phyloP scores from a whole-genome alignment of 2,329 filamentous ascomycete genomes.

The Lasiodiplodia sp. region DNA sequence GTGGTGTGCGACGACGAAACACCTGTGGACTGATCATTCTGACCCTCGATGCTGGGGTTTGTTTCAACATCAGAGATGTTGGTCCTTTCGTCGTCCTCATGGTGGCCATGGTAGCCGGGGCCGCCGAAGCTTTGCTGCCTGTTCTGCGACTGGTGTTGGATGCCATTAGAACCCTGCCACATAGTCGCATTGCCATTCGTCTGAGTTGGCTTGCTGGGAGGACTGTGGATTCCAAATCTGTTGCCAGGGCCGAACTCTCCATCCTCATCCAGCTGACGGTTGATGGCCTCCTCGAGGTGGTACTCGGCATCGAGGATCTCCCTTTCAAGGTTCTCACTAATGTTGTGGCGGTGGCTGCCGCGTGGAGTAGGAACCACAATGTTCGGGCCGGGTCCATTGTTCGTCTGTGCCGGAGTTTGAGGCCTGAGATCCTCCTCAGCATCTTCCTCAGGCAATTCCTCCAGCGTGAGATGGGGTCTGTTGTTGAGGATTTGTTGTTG shows the following conservation, averaged over 20 bases:
- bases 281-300: slow-evolving; percentile 80
- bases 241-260: slow-evolving; percentile 71
- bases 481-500: slow-evolving; percentile 57
- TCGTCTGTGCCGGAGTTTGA: slow-evolving; percentile 46
- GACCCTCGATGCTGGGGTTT: slow-evolving; percentile 48
- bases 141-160: slow-evolving; percentile 78
- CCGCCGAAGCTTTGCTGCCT: slow-evolving; percentile 60
- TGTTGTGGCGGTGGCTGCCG: slow-evolving; percentile 71
- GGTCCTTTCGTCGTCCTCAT: slow-evolving; percentile 47
- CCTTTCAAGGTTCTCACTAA: slow-evolving; percentile 79
- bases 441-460: slow-evolving; percentile 77
- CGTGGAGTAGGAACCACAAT: slow-evolving; percentile 68
- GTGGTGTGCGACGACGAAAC: slow-evolving; percentile 48
- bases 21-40: slow-evolving; percentile 45
- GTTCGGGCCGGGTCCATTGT: slow-evolving; percentile 54
- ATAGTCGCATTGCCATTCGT: slow-evolving; percentile 27
- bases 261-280: slow-evolving; percentile 79
- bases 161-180: slow-evolving; percentile 55
- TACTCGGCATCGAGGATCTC: slow-evolving; percentile 88
- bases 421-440: slow-evolving; percentile 62
- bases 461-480: slow-evolving; percentile 60
- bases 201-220: slow-evolving; percentile 38
- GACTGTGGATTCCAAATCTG: slow-evolving; percentile 33
- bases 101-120: slow-evolving; percentile 36
- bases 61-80: slow-evolving; percentile 47